Percentiles rank a stretch among this genome's conserved stretches.
phyloP scores from a whole-genome alignment of 768 basidiomycete species.

The Kwoniella newhampshirensis region DNA sequence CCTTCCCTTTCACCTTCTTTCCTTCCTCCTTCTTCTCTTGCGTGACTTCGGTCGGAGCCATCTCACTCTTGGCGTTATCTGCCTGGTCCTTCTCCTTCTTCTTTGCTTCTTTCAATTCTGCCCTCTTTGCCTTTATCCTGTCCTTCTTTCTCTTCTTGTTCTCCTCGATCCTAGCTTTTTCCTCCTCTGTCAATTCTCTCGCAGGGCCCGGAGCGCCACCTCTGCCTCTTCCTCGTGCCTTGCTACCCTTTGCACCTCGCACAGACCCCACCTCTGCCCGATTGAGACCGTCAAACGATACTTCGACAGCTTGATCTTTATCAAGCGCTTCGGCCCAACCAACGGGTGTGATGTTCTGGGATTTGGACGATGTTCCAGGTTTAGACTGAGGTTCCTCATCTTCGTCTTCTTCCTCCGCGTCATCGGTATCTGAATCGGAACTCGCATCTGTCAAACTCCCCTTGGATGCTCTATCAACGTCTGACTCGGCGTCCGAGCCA shows the following conservation, averaged over 20 bases:
- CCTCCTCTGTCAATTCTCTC: conserved; percentile 36
- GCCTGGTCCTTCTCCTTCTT: conserved; percentile 29
- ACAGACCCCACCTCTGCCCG: neutral
- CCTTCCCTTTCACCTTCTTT: conserved; percentile 7
- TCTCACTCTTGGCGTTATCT: conserved; percentile 7
- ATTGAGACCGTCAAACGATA: conserved; percentile 25
- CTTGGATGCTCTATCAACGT: conserved; percentile 11
- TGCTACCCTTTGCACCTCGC: neutral
- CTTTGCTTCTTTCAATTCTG: conserved; percentile 26
- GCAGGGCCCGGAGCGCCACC: conserved; percentile 10
- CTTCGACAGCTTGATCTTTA: conserved; percentile 4
- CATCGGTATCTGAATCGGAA: conserved; percentile 20
- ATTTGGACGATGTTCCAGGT: conserved; percentile 8
- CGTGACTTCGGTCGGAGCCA: neutral
- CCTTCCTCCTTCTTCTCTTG: conserved; percentile 7
- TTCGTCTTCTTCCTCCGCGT: conserved; percentile 20
- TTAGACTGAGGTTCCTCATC: neutral
- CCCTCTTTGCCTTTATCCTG: conserved; percentile 25
- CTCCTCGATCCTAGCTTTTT: conserved; percentile 23
- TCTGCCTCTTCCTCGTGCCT: conserved; percentile 6
- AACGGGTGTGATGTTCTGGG: conserved; percentile 23
- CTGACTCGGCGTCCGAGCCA: conserved; percentile 22
- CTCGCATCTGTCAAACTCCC: conserved; percentile 28
- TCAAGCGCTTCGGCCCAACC: conserved; percentile 20
- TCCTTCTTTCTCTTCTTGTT: conserved; percentile 35